A percentile compares a stretch with the other conserved stretches of the same genome.
phyloP scores from a whole-genome alignment of 495 filamentous ascomycete species.

The Hyaloscypha variabilis region DNA sequence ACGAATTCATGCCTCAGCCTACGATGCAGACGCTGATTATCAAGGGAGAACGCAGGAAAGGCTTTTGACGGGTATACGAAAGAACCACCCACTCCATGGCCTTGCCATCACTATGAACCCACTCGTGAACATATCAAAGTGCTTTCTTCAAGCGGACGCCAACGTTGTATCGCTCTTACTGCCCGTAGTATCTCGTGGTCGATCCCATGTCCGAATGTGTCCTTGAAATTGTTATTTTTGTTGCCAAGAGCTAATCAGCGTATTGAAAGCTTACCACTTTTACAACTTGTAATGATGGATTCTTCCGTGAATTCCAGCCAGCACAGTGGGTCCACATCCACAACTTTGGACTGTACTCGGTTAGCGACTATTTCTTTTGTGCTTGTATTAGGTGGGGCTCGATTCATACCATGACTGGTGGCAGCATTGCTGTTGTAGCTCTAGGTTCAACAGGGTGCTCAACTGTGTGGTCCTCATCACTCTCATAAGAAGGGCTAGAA shows the following conservation, averaged over 20 bases:
- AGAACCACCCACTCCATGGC: not conserved
- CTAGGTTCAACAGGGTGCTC: constrained; percentile 82
- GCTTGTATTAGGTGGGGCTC: not conserved
- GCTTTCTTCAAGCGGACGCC: constrained; percentile 1
- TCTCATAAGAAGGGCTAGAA: constrained; percentile 57
- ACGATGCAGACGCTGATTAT: not conserved
- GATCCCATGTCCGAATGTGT: constrained; percentile 86
- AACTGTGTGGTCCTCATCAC: constrained; percentile 46
- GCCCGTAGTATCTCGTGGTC: constrained; percentile 67
- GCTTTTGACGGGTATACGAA: not conserved
- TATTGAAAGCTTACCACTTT: constrained; percentile 62
- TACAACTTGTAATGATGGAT: constrained; percentile 88
- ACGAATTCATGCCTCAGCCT: not conserved
- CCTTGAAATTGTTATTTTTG: constrained; percentile 48
- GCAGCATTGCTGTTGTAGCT: constrained; percentile 78
- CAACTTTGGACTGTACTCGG: constrained; percentile 67
- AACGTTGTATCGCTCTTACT: constrained; percentile 28
- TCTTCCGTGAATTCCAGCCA: constrained; percentile 93
- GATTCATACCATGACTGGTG: constrained; percentile 81
- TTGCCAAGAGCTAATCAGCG: not conserved
- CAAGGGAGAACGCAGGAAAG: not conserved
- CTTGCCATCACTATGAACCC: not conserved
- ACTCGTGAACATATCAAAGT: no score
- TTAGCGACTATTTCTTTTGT: constrained; percentile 13
- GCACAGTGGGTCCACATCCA: constrained; percentile 83